Evolutionary conservation across 768 basidiomycete species (phyloP).

Genomic region (Lactifluus piperatus): DNA sequence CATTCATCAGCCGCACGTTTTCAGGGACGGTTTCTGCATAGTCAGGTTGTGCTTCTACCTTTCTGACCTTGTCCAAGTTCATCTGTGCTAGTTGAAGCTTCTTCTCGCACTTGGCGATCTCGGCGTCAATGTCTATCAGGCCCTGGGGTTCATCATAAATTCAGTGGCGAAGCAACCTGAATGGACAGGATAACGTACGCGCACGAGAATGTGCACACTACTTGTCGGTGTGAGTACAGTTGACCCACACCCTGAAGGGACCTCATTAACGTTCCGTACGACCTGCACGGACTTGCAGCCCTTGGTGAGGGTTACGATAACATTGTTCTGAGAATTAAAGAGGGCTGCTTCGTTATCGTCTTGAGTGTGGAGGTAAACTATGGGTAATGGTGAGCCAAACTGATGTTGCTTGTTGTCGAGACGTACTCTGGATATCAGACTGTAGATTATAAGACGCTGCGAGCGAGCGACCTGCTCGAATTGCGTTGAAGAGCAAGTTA

Average conservation of each 20-base stretch:
- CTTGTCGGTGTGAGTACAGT: constrained; percentile 67
- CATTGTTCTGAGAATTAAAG: constrained; percentile 63
- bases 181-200: constrained; percentile 40
- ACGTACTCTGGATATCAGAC: constrained; percentile 70
- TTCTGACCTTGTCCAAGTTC: constrained; percentile 68
- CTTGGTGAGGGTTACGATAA: constrained; percentile 78
- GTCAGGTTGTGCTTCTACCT: constrained; percentile 61
- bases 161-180: too few species aligned
- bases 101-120: constrained; percentile 86
- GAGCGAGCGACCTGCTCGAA: constrained; percentile 75
- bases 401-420: neutral
- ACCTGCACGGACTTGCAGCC: constrained; percentile 74
- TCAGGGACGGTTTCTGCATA: constrained; percentile 77
- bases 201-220: constrained; percentile 75
- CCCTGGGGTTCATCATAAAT: constrained; percentile 42
- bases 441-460: constrained; percentile 87
- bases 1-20: constrained; percentile 62
- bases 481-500: constrained; percentile 70
- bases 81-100: constrained; percentile 67
- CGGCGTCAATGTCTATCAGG: constrained; percentile 79
- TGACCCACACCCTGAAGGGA: constrained; percentile 86
- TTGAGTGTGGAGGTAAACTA: constrained; percentile 75
- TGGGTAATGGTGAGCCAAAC: constrained; percentile 1
- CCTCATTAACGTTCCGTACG: constrained; percentile 50
- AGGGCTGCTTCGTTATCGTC: constrained; percentile 52